phyloP scores from a whole-genome alignment of 257 asterid genomes.

The Voacanga thouarsii region DNA sequence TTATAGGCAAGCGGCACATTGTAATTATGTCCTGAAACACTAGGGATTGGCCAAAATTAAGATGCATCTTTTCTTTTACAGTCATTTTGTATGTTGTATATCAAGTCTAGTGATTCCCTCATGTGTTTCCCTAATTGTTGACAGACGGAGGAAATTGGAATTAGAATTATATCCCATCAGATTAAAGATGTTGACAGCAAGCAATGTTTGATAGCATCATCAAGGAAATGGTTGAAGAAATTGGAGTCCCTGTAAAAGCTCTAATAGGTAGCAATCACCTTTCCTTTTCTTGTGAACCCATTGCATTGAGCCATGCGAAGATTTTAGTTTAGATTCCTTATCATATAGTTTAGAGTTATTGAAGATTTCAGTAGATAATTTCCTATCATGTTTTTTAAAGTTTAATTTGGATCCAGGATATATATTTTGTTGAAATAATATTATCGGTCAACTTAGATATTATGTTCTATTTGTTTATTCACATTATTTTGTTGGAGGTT shows the following conservation, averaged over 20 bases:
- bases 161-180: conserved; percentile 45
- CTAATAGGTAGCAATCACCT: conserved; percentile 47
- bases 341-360: too few relatives aligned
- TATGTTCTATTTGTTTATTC: too few relatives aligned
- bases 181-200: conserved; percentile 29
- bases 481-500: too few relatives aligned
- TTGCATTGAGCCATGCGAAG: neutral
- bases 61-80: neutral
- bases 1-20: neutral
- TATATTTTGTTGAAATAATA: too few relatives aligned
- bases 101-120: neutral
- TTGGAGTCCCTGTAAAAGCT: conserved; percentile 68
- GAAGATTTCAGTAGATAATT: too few relatives aligned
- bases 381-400: too few relatives aligned
- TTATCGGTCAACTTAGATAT: too few relatives aligned
- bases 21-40: neutral
- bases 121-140: conserved; percentile 5
- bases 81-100: neutral
- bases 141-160: conserved; percentile 82
- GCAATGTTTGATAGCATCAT: conserved; percentile 83
- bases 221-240: conserved; percentile 96
- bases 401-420: too few relatives aligned
- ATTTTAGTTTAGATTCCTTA: too few relatives aligned
- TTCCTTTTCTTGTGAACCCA: neutral
- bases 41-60: neutral